Conservation (phyloP, 306 rosid genomes). For the Ormosia emarginata region DNA sequence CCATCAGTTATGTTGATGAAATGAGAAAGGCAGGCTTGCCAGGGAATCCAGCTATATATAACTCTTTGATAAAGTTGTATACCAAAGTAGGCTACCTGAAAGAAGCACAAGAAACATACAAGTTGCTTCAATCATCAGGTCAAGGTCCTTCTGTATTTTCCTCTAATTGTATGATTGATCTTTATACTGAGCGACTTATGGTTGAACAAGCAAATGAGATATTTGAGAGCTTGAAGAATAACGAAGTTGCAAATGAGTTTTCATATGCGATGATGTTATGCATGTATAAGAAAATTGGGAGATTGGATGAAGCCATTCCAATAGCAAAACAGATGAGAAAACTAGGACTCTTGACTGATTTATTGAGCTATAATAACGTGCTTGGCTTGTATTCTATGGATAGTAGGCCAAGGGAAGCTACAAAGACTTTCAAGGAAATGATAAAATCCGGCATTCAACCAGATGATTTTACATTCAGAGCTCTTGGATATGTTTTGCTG, state of each 20-base stretch:
- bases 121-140: slow-evolving; percentile 45
- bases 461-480: slow-evolving; percentile 63
- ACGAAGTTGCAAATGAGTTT: slow-evolving; percentile 66
- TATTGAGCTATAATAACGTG: slow-evolving; percentile 69
- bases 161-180: slow-evolving; percentile 87
- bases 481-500: slow-evolving; percentile 58
- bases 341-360: slow-evolving; percentile 40
- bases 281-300: slow-evolving; percentile 75
- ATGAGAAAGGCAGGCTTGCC: slow-evolving; percentile 60
- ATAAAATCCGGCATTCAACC: slow-evolving; percentile 52
- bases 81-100: slow-evolving; percentile 73
- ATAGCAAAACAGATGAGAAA: slow-evolving; percentile 66
- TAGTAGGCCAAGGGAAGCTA: slow-evolving; percentile 59
- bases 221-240: slow-evolving; percentile 54
- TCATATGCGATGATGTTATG: slow-evolving; percentile 85
- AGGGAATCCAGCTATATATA: slow-evolving; percentile 51
- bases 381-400: slow-evolving; percentile 60
- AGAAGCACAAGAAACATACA: slow-evolving; percentile 71
- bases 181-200: slow-evolving; percentile 67
- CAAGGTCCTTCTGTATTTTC: slow-evolving; percentile 62
- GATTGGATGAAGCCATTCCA: slow-evolving; percentile 53
- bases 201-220: slow-evolving; percentile 61
- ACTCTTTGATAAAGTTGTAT: slow-evolving; percentile 74
- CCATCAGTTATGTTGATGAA: slow-evolving; percentile 46
- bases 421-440: slow-evolving; percentile 60